Conservation (phyloP, 176 grass and related monocot species). For the Themeda triandra region DNA sequence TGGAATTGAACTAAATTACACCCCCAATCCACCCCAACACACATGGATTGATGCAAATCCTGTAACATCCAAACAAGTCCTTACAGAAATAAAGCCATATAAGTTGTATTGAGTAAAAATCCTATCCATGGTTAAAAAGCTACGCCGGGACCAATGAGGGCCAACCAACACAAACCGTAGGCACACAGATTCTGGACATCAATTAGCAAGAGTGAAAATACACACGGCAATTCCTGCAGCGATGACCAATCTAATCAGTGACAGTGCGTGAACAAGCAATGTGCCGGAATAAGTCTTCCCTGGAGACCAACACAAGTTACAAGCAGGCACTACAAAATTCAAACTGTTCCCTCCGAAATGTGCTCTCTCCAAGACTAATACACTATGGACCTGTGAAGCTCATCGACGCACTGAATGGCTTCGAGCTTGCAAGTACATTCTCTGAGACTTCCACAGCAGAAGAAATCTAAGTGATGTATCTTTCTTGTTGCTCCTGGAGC, state of each 20-base stretch:
- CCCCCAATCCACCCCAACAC: too few species aligned
- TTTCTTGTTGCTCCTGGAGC: slow-evolving; percentile 93
- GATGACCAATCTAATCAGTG: slow-evolving; percentile 17
- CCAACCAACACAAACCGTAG: background rate
- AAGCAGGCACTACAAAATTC: background rate
- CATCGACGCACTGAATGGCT: background rate
- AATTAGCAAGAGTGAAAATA: slow-evolving; percentile 1
- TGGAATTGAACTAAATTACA: too few species aligned
- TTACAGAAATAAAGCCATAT: background rate
- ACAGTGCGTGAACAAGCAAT: slow-evolving; percentile 25
- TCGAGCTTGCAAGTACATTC: background rate
- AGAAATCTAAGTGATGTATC: slow-evolving; percentile 63
- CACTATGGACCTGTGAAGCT: background rate
- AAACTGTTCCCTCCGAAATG: background rate
- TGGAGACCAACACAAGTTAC: background rate
- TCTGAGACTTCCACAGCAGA: background rate
- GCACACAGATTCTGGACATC: background rate
- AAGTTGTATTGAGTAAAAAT: background rate
- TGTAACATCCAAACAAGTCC: too few species aligned
- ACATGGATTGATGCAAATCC: too few species aligned
- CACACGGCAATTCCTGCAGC: background rate
- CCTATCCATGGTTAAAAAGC: background rate
- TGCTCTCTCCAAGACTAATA: background rate
- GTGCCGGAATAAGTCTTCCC: slow-evolving; percentile 19
- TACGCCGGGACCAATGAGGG: background rate